Percentiles rank a stretch among this genome's conserved stretches.
Evolutionary conservation across 1,284 basidiomycete genomes (phyloP).

Genomic region (Austropuccinia psidii): DNA sequence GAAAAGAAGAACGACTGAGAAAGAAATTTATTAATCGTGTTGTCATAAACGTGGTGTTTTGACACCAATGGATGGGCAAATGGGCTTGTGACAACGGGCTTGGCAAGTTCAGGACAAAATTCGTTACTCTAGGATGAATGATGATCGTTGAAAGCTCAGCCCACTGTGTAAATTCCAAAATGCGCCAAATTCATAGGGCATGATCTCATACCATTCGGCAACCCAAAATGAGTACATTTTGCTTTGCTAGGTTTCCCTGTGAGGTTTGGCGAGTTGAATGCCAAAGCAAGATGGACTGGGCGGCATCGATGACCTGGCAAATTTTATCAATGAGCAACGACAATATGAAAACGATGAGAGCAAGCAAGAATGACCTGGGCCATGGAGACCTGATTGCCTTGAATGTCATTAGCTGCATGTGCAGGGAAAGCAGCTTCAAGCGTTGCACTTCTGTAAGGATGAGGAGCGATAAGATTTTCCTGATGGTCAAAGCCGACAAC

Average conservation of each 20-base stretch:
- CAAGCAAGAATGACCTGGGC: background rate
- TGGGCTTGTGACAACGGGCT: background rate
- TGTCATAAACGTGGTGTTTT: constrained; percentile 11
- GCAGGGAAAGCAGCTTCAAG: too few species aligned
- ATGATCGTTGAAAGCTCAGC: too few species aligned
- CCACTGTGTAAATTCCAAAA: background rate
- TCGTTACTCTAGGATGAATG: background rate
- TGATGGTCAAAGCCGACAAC: constrained; percentile 11
- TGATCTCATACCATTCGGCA: constrained; percentile 7
- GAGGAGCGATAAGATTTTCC: background rate
- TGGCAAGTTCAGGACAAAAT: constrained; percentile 6
- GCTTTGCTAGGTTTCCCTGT: background rate
- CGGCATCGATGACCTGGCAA: constrained; percentile 14
- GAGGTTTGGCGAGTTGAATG: background rate
- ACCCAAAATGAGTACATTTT: constrained; percentile 10
- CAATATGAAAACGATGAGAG: background rate
- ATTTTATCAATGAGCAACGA: background rate
- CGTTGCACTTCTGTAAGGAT: background rate
- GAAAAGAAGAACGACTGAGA: constrained; percentile 10
- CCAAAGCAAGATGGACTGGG: constrained; percentile 20
- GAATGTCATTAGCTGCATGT: too few species aligned
- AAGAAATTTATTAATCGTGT: constrained; percentile 17
- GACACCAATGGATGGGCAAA: constrained; percentile 16
- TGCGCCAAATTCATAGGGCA: background rate
- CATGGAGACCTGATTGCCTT: background rate